Evolutionary conservation across 2,329 filamentous ascomycete species (phyloP).

Genomic region (Cladosporium velox): DNA sequence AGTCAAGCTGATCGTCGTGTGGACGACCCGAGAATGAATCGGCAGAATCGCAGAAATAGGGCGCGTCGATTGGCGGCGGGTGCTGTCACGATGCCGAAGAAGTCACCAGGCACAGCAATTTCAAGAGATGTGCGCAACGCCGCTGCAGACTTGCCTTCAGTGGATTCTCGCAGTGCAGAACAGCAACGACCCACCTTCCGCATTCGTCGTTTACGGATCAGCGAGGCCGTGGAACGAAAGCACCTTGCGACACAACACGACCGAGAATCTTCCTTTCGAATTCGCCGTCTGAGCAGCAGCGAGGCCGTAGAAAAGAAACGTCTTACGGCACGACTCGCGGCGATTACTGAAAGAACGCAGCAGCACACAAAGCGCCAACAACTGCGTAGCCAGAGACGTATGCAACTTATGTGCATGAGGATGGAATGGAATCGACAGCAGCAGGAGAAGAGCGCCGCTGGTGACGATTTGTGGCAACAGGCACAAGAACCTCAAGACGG

Average conservation of each 20-base stretch:
- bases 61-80: background rate
- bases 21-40: background rate
- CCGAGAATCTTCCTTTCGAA: background rate
- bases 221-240: background rate
- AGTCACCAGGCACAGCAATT: background rate
- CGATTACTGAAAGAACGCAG: background rate
- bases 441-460: background rate
- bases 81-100: background rate
- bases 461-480: background rate
- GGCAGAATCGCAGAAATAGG: background rate
- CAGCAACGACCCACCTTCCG: background rate
- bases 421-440: background rate
- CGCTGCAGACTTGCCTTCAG: background rate
- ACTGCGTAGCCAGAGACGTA: slow-evolving; percentile 1
- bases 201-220: background rate
- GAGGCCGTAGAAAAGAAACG: background rate
- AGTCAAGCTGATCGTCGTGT: background rate
- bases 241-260: background rate
- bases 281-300: background rate
- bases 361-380: slow-evolving; percentile 1
- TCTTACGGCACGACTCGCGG: background rate
- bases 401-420: background rate
- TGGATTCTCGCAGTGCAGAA: background rate
- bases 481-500: background rate
- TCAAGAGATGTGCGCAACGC: background rate